Percentiles rank a stretch among this genome's conserved stretches.
phyloP scores from a whole-genome alignment of 2,329 filamentous ascomycete species.

The Raffaelea albimanens region DNA sequence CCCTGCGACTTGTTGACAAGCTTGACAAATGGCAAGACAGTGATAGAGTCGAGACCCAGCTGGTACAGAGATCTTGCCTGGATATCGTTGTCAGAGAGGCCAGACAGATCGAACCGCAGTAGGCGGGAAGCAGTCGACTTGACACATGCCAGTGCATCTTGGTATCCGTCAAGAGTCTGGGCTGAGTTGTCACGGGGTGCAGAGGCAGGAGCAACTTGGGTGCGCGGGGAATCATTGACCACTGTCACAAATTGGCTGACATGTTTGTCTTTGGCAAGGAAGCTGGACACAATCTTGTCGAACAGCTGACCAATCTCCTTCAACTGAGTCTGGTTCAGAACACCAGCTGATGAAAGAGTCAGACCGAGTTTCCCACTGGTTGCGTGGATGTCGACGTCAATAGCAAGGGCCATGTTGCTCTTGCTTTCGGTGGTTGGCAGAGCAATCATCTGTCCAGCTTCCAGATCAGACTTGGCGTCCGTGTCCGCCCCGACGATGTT shows the following conservation, averaged over 20 bases:
- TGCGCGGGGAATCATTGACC: constrained; percentile 8
- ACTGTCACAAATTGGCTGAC: constrained; percentile 1
- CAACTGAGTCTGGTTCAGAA: constrained; percentile 5
- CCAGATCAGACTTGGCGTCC: neutral
- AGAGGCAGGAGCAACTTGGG: no score
- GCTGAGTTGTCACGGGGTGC: no score
- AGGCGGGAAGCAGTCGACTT: neutral
- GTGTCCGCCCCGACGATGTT: constrained; percentile 4
- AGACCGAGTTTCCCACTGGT: constrained; percentile 12
- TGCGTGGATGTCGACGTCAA: constrained; percentile 14
- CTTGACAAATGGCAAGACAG: constrained; percentile 14
- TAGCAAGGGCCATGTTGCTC: constrained; percentile 13
- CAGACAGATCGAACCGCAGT: constrained; percentile 6
- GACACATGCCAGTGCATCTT: neutral
- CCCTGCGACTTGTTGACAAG: constrained; percentile 8
- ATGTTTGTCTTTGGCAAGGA: constrained; percentile 5
- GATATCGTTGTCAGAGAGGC: constrained; percentile 4
- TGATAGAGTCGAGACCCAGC: constrained; percentile 16
- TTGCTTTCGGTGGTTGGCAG: constrained; percentile 8
- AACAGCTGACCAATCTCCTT: constrained; percentile 7
- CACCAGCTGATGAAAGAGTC: neutral
- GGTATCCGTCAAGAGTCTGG: no score
- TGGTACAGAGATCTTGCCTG: constrained; percentile 11
- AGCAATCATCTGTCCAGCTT: constrained; percentile 7
- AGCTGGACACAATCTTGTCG: no score